Evolutionary conservation across 352 stramenopile genomes (phyloP).

Genomic region (Albugo laibachii): DNA sequence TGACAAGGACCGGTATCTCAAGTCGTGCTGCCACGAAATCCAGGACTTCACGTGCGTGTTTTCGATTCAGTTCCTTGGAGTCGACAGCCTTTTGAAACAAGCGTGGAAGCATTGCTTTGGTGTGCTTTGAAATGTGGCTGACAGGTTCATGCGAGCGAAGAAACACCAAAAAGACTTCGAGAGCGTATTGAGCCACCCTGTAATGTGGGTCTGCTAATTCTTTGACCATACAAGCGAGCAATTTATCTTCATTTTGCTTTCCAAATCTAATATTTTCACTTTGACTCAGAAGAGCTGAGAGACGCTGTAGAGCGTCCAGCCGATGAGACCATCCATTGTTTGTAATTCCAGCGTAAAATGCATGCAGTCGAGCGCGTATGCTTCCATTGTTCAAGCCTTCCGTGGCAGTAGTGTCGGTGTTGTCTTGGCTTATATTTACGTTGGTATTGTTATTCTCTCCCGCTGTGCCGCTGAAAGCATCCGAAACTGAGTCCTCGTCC

Average conservation of each 20-base stretch:
- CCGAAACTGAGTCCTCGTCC: too few relatives aligned
- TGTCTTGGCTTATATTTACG: too few relatives aligned
- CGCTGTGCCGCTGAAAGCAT: too few relatives aligned
- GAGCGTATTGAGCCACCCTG: slow-evolving; percentile 41
- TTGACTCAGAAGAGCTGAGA: not conserved
- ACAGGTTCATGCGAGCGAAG: slow-evolving; percentile 15
- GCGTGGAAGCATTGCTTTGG: slow-evolving; percentile 36
- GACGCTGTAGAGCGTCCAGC: slow-evolving; percentile 21
- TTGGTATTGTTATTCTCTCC: too few relatives aligned
- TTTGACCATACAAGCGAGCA: slow-evolving; percentile 29
- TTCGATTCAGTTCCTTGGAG: slow-evolving; percentile 37
- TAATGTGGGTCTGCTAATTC: slow-evolving; percentile 56
- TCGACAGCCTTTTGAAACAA: slow-evolving; percentile 65
- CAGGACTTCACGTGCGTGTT: slow-evolving; percentile 32
- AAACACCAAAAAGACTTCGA: slow-evolving; percentile 31
- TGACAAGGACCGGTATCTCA: slow-evolving; percentile 23
- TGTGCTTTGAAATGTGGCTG: slow-evolving; percentile 20
- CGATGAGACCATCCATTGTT: slow-evolving; percentile 42
- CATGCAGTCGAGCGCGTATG: slow-evolving; percentile 1
- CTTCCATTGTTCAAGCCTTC: not conserved
- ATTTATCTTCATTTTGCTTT: slow-evolving; percentile 32
- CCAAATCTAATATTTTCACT: slow-evolving; percentile 15
- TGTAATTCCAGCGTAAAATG: slow-evolving; percentile 6
- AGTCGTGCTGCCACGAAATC: slow-evolving; percentile 27
- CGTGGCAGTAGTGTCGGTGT: not conserved